Conservation (phyloP, 108 stramenopile genomes). For the Nannochloropsis gaditana region DNA sequence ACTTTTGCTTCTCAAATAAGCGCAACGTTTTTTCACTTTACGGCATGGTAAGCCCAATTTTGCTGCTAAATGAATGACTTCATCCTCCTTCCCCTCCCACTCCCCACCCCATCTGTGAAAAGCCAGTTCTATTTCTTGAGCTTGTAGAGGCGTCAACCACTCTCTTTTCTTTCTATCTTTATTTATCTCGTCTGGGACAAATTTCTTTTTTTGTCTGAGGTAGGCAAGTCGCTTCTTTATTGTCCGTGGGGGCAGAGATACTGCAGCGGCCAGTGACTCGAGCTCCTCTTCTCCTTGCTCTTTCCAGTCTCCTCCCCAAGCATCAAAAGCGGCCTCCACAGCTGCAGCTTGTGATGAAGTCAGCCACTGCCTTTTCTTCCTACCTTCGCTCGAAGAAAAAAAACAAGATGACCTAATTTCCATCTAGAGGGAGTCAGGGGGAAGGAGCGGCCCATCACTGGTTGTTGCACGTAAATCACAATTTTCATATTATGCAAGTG, state of each 20-base stretch:
- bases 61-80: not conserved
- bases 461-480: no score
- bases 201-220: not conserved
- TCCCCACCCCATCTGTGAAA: not conserved
- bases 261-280: not conserved
- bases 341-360: not conserved
- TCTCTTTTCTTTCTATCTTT: not conserved
- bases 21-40: not conserved
- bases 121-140: not conserved
- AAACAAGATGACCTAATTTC: no score
- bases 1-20: not conserved
- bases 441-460: no score
- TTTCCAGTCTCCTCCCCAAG: not conserved
- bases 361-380: not conserved
- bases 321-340: constrained; percentile 10
- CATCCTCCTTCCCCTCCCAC: constrained; percentile 14
- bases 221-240: not conserved
- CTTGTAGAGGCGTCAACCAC: constrained; percentile 3
- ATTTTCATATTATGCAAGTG: no score
- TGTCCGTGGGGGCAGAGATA: constrained; percentile 16
- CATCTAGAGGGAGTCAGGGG: no score
- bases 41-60: not conserved
- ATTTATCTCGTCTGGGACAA: not conserved
- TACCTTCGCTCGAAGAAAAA: not conserved
- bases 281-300: not conserved